Evolutionary conservation across 352 stramenopile species (phyloP).

Genomic region (Blastocystis sp.): DNA sequence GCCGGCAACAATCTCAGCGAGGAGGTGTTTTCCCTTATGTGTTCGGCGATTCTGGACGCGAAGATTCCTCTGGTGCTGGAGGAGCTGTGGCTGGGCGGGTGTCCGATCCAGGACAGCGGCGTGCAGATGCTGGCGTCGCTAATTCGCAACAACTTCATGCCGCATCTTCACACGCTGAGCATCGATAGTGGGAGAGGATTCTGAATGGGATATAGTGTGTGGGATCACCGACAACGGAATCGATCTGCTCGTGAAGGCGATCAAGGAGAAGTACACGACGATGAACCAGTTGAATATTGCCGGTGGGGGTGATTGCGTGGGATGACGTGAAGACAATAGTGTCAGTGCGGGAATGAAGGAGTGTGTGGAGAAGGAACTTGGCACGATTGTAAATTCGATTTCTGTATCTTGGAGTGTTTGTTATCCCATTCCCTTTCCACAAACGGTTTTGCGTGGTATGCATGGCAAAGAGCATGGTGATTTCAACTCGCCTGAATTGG

Average conservation of each 20-base stretch:
- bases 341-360: constrained; percentile 16
- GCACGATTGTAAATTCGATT: constrained; percentile 20
- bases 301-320: background rate
- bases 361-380: background rate
- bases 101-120: background rate
- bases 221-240: constrained; percentile 3
- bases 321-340: background rate
- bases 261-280: background rate
- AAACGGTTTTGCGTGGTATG: too few relatives aligned
- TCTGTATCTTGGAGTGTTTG: background rate
- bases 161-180: background rate
- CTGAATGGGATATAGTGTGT: constrained; percentile 13
- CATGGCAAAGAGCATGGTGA: too few relatives aligned
- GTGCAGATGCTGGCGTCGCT: constrained; percentile 15
- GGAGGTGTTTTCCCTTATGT: background rate
- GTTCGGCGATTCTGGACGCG: background rate
- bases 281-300: constrained; percentile 43
- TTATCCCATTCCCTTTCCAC: too few relatives aligned
- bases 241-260: background rate
- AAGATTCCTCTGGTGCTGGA: background rate
- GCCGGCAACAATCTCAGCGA: background rate
- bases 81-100: constrained; percentile 29
- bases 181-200: background rate
- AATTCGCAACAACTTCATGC: constrained; percentile 21
- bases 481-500: too few relatives aligned